Percentiles rank a stretch among this genome's conserved stretches.
phyloP scores from a whole-genome alignment of 805 yeast species.

The Schwanniomyces pseudopolymorphus region DNA sequence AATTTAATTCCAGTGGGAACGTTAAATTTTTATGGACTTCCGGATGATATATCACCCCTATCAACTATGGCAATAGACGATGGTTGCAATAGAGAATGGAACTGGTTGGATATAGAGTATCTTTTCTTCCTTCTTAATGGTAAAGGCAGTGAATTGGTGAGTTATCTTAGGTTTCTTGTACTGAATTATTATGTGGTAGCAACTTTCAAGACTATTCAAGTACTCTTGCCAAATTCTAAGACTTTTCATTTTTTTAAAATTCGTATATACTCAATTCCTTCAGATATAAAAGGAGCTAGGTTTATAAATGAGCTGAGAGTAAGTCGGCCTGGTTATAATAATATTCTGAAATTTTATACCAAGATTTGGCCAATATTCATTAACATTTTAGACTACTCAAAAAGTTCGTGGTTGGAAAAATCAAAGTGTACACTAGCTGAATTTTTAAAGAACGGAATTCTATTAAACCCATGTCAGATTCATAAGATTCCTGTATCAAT shows the following conservation, averaged over 20 bases:
- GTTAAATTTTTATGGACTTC: conserved; percentile 43
- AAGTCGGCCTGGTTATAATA: conserved; percentile 29
- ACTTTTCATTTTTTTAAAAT: conserved; percentile 21
- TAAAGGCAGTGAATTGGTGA: conserved; percentile 20
- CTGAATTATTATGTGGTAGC: conserved; percentile 40
- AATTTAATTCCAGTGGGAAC: conserved; percentile 50
- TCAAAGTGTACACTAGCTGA: background rate
- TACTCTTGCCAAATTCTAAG: background rate
- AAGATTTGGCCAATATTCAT: conserved; percentile 3
- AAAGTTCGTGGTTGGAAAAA: conserved; percentile 32
- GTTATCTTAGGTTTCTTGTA: conserved; percentile 45
- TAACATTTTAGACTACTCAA: conserved; percentile 11
- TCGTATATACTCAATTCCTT: conserved; percentile 50
- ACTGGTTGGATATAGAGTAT: conserved; percentile 54
- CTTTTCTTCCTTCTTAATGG: conserved; percentile 15
- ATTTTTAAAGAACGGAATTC: conserved; percentile 7
- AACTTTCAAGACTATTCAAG: conserved; percentile 35
- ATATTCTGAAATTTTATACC: conserved; percentile 12
- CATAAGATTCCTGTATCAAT: background rate
- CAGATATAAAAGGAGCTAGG: conserved; percentile 38
- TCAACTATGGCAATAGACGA: conserved; percentile 32
- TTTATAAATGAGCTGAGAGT: conserved; percentile 35
- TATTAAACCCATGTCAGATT: background rate
- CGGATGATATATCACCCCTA: conserved; percentile 34
- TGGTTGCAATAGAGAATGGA: conserved; percentile 44